Base-by-base conservation (phyloP, 169 alveolate species). In the Plasmodium gonderi region DNA sequence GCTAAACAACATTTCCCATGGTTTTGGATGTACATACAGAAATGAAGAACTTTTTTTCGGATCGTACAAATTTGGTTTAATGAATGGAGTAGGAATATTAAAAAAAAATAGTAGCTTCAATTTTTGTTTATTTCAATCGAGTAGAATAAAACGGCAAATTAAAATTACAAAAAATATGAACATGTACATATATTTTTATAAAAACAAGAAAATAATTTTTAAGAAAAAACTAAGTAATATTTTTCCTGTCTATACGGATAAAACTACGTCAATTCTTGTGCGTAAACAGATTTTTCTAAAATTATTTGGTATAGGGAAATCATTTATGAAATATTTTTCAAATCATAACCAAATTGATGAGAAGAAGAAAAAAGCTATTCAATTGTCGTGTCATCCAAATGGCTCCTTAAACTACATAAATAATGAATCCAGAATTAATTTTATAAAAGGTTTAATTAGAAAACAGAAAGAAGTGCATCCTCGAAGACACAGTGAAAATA, bases 21-120 rank as follows among this genome's bases (percentile, higher is more conserved):
- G 87, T 12, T 87, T 87, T 74, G 93, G 93, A 44, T 49, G 93
- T 23, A 87, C 42, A 8, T 42, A 87, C 47, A 75, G 44, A 54
- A 76, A 87, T 51, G 87, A 60, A 44, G 26, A 75, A 65, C 45
- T 87, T 33, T 87, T 31, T 75, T 17, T 87, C 7, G 93, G 93
- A 42, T 36, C 74, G 40, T 87, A 87, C 67, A 85, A 87, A 49
- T 87, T 49, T 54, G 93, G 93, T 26, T 65, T 87, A 29, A 87
- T 87, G 51, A 51, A 87, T 51, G 93, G 93, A 74, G 93, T 87
- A 29, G 93, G 93, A 36, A 87, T 87, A 40, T 75, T 87, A 75
- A 87, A 51, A 42, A 87, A 87, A 87, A 87, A 87, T 17, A 87
- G 14, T n/a, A 51, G 93, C 45, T 87, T 75, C 29, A 74, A 87